These are phyloP conservation scores for Arachnomyces sp. DNA, from an alignment of 2,329 filamentous ascomycete genomes.

Conservation along the genomic window DNA sequence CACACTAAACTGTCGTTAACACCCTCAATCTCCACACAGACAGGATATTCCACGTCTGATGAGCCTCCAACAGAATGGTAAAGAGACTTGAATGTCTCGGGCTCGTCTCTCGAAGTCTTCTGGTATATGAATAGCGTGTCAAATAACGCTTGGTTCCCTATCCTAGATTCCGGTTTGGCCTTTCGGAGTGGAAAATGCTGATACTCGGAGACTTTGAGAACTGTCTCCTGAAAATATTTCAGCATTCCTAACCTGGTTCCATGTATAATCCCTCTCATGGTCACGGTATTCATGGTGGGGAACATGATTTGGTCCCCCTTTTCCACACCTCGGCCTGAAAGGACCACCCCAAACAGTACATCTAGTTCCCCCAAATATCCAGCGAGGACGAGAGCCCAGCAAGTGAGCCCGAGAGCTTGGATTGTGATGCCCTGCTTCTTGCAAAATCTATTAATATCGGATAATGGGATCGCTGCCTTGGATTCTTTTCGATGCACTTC, in stretches of 20 bases:
- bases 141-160: slow-evolving; percentile 44
- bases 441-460: slow-evolving; percentile 52
- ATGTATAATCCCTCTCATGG: slow-evolving; percentile 63
- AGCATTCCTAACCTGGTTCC: slow-evolving; percentile 58
- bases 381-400: slow-evolving; percentile 65
- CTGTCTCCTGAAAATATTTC: slow-evolving; percentile 62
- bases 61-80: slow-evolving; percentile 56
- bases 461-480: slow-evolving; percentile 24
- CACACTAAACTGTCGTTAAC: slow-evolving; percentile 51
- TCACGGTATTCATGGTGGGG: slow-evolving; percentile 86
- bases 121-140: slow-evolving; percentile 61
- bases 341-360: slow-evolving; percentile 70
- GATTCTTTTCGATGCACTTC: slow-evolving; percentile 22
- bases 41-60: slow-evolving; percentile 68
- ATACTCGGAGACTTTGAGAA: slow-evolving; percentile 57
- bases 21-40: slow-evolving; percentile 73
- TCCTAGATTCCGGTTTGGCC: slow-evolving; percentile 47
- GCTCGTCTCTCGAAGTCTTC: slow-evolving; percentile 36
- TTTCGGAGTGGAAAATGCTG: slow-evolving; percentile 72
- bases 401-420: slow-evolving; percentile 67
- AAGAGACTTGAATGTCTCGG: slow-evolving; percentile 27
- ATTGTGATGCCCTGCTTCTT: slow-evolving; percentile 58
- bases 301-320: slow-evolving; percentile 62
- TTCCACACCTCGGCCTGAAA: slow-evolving; percentile 75
- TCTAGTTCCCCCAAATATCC: slow-evolving; percentile 57